Evolutionary conservation across 1,284 basidiomycete species (phyloP).

Genomic region (Austropuccinia psidii): DNA sequence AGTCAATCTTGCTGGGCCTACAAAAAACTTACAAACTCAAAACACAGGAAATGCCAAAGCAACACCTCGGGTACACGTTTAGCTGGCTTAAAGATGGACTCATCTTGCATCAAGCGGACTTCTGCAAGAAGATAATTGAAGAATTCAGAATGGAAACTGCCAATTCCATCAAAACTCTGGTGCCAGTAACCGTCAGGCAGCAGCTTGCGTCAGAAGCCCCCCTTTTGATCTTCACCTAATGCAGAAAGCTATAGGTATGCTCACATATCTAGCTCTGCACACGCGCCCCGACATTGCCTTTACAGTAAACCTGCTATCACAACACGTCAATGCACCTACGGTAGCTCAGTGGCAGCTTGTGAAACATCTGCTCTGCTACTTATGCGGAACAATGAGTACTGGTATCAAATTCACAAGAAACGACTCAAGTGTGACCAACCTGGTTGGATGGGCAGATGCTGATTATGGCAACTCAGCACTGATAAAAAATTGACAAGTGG

Average conservation of each 20-base stretch:
- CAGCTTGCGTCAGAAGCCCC: background rate
- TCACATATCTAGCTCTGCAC: background rate
- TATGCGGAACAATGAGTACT: background rate
- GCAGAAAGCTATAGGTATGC: conserved; percentile 6
- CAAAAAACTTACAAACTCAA: background rate
- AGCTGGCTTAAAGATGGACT: background rate
- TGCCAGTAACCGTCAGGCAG: background rate
- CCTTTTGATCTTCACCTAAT: background rate
- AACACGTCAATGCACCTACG: background rate
- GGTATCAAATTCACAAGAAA: background rate
- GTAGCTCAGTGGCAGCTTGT: background rate
- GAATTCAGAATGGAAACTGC: background rate
- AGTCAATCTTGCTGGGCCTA: background rate
- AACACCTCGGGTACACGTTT: background rate
- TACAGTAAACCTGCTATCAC: background rate
- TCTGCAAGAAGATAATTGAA: background rate
- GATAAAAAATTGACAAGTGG: background rate
- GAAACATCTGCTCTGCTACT: background rate
- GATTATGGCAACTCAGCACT: background rate
- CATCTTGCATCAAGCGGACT: background rate
- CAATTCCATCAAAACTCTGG: background rate
- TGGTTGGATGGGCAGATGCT: conserved; percentile 22
- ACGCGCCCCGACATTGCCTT: conserved; percentile 3
- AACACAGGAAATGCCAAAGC: background rate
- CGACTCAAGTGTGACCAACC: too few relatives aligned